Evolutionary conservation across 345 rosid genomes (phyloP).

Genomic region (Euphorbia pulcherrima): DNA sequence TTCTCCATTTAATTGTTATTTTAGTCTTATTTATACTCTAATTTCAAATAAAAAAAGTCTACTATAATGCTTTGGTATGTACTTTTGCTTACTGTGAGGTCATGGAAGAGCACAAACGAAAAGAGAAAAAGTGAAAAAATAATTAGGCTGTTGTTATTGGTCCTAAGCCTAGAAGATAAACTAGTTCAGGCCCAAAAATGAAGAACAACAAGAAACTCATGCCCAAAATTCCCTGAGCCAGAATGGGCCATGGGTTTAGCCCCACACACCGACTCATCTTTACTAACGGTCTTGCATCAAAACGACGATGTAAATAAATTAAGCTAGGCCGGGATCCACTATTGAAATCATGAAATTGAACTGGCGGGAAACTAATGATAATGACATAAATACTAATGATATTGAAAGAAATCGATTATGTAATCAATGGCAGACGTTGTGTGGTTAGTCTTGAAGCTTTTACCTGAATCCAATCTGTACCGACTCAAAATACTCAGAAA

Average conservation of each 20-base stretch:
- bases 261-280: conserved; percentile 52
- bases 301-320: conserved; percentile 33
- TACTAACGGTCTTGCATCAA: conserved; percentile 43
- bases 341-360: too few species aligned
- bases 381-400: too few species aligned
- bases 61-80: neutral
- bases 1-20: too few species aligned
- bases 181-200: conserved; percentile 27
- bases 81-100: conserved; percentile 31
- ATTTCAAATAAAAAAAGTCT: too few species aligned
- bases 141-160: conserved; percentile 40
- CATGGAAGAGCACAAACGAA: conserved; percentile 39
- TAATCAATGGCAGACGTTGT: too few species aligned
- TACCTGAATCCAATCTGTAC: too few species aligned
- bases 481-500: too few species aligned
- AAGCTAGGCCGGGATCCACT: too few species aligned
- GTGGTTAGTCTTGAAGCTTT: too few species aligned
- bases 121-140: conserved; percentile 27
- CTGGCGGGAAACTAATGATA: too few species aligned
- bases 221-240: conserved; percentile 53
- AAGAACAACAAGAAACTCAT: conserved; percentile 37
- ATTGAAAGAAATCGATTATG: too few species aligned
- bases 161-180: conserved; percentile 34
- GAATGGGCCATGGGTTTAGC: conserved; percentile 47
- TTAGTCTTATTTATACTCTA: too few species aligned